Conservation (phyloP, 2,329 filamentous ascomycete genomes). For the Periconia sp. region DNA sequence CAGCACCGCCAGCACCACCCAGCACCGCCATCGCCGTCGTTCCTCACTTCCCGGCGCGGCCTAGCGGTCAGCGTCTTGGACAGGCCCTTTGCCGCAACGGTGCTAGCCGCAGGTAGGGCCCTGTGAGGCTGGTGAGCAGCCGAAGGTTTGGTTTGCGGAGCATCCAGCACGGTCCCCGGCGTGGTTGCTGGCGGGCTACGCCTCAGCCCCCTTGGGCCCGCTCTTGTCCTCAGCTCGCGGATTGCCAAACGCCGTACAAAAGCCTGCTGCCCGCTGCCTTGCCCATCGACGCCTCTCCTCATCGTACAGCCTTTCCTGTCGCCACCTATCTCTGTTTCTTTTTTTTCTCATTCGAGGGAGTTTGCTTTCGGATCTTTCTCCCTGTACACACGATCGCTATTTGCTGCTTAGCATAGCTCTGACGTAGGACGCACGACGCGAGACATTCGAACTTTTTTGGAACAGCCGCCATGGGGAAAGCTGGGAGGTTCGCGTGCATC, state of each 20-base stretch:
- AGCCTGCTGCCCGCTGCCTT: constrained; percentile 1
- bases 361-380: background rate
- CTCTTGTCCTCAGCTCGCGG: constrained; percentile 3
- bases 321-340: constrained; percentile 1
- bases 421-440: constrained; percentile 10
- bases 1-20: too few species aligned
- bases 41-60: too few species aligned
- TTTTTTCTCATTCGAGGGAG: background rate
- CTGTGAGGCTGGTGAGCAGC: constrained; percentile 16
- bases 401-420: constrained; percentile 5
- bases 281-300: background rate
- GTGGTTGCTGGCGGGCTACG: too few species aligned
- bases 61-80: background rate
- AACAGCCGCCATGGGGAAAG: constrained; percentile 68
- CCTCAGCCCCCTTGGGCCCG: constrained; percentile 10
- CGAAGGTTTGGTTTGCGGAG: background rate
- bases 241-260: constrained; percentile 13
- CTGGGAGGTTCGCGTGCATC: constrained; percentile 85
- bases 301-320: constrained; percentile 5
- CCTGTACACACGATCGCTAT: background rate
- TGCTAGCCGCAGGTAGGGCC: constrained; percentile 5
- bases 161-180: constrained; percentile 3
- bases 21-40: too few species aligned
- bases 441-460: constrained; percentile 3
- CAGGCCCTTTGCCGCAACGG: background rate